Base-by-base conservation (phyloP, 805 yeast genomes). In the Kodamaea hsintzibuensis region DNA sequence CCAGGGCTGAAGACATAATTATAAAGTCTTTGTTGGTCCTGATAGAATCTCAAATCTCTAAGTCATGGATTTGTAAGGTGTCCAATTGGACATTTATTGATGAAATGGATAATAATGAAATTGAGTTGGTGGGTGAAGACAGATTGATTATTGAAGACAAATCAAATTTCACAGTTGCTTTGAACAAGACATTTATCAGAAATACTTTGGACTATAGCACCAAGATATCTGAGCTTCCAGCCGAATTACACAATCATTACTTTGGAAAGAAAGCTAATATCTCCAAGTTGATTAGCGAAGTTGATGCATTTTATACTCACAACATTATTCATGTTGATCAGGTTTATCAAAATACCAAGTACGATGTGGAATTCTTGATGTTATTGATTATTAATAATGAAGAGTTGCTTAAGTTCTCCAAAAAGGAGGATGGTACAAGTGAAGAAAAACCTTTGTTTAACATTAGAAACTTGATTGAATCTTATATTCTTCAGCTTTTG, bases 331-430 rank as follows among this genome's bases (percentile, higher is more conserved):
- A 51, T 16, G 54, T 61, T 4, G 57, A 61, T 13, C 62, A 67
- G 37, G 52, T 58, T 1, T 71, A 71, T 45, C 57, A 58, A 7
- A 56, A 67, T 1, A 65, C 74, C 0, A 58, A 71, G 6, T 89
- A 91, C 66, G 93, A 90, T 63, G 79, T 84, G n/a, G 84, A 86
- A 62, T 89, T 91, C 62, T 60, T 91, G 38, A 66, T 89, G 56
- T 72, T 87, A 52, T 63, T 85, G 55, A 68, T 86, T 3, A 65
- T 87, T 38, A 86, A 85, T 64, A 88, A 84, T 60, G 85, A 82
- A 3, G 92, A 88, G 56, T 71, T 88, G 78, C 88, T 46, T 42
- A 68, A 64, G 25, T 53, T 70, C 12, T 60, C 63, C 2, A 66
- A 65, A 8, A 35, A 9, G 7, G 37, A 46, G 8, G 49, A 44